Base-by-base conservation (phyloP, 768 basidiomycete genomes). In the Trametes punicea region DNA sequence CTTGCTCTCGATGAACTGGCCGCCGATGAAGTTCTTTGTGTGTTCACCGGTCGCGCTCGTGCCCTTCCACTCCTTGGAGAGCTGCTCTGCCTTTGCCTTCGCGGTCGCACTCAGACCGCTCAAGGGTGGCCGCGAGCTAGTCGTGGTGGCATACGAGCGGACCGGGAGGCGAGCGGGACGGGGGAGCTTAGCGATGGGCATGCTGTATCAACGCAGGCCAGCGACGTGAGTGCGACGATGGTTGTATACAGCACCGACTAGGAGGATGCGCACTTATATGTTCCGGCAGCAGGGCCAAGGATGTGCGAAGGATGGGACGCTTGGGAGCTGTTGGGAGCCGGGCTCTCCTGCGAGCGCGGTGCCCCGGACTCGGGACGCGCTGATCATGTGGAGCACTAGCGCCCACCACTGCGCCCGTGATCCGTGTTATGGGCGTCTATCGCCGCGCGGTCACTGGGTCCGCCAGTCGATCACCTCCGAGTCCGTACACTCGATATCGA, bases 21-120 rank as follows among this genome's bases (percentile, higher is more conserved):
- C 96, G 11, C 83, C 88, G 56, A 98, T 90, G 71, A 87, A 93
- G 70, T 93, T 94, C 81, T 90, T 94, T 54, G 94, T 94, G 58
- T 78, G 85, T 26, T 82, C 88, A n/a, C 95, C 95, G 11, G 83
- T 81, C 21, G 88, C 86, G 55, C 79, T 88, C 2, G 95, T 95
- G 38, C 95, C 95, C 61, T 85, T 85, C 92, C 93, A 98, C 27
- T 84, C 78, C 13, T 79, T 70, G 16, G 88, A 88, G 18, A 93
- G 74, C 52, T 78, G 77, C 62, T 90, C 83, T 1, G 90, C 90
- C 59, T 80, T 82, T 23, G 80, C 68, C 18, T 79, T 77, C 20
- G 84, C 86, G 10, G 76, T 59, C 13, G 81, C 72, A 59, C 75
- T 81, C 51, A 92, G 71, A 2, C 81, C 76, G 23, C 68, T 71